Base-by-base conservation (phyloP, 176 grass and related monocot genomes). In the Oryza meyeriana region DNA sequence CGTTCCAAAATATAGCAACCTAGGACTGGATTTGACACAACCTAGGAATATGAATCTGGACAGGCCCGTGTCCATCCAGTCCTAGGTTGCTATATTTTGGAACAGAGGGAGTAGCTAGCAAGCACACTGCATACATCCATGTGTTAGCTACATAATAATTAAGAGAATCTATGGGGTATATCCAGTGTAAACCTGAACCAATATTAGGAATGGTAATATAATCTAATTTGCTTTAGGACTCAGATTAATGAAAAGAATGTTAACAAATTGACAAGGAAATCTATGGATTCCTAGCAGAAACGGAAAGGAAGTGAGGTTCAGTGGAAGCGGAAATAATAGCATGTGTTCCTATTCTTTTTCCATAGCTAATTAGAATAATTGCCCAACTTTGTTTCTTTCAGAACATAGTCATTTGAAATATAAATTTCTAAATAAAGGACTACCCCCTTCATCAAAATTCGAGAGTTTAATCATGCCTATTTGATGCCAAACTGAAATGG, bases 401-500 rank as follows among this genome's bases (percentile, higher is more conserved):
- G 40, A 71, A 38, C 58, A 66, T 71, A 79, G 5, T 64, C 32
- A 72, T 44, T 55, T 42, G 1, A 70, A 85, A 25, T 13, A 71
- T 31, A 64, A 68, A 64, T n/a, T 48, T 48, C 16, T 32, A 27
- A 71, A 36, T 14, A 78, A 85, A 14, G 38, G 10, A 64, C 24
- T 71, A 71, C 3, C 44, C 57, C 69, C 59, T 35, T 69, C 45
- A 74, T 25, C 45, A 42, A 44, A 34, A 40, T 65, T 83, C 12
- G 0, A 68, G 10, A 42, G 36, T 22, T 29, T 50, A 12, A 12
- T 41, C 22, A 3, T 80, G 67, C n/a, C 52, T 73, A 33, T 79
- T 73, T 78, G 35, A 61, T 83, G n/a, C 33, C 33, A 34, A 59
- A 72, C 4, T 55, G 33, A 64, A 57, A 64, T 61, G 61, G 36